phyloP scores from a whole-genome alignment of 2,329 filamentous ascomycete species.

The Dendryphion nanum region DNA sequence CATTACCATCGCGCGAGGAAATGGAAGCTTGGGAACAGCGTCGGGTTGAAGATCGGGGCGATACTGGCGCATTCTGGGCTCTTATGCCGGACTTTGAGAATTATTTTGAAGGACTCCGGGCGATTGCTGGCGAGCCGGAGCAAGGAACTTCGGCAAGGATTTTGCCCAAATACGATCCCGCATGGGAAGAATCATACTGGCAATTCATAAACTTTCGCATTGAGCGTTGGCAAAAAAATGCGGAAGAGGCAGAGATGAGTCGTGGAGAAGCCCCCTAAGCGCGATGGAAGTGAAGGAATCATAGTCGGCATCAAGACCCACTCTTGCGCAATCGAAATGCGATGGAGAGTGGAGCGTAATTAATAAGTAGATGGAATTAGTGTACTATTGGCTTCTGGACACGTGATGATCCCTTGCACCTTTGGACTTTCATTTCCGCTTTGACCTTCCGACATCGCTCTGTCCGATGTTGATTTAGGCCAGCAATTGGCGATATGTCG shows the following conservation, averaged over 20 bases:
- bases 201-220: neutral
- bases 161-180: constrained; percentile 7
- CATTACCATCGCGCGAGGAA: constrained; percentile 4
- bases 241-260: neutral
- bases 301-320: no score
- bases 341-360: no score
- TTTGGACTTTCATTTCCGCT: no score
- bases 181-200: constrained; percentile 8
- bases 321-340: no score
- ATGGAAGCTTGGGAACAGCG: constrained; percentile 8
- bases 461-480: no score
- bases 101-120: constrained; percentile 10
- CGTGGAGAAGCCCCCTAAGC: no score
- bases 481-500: no score
- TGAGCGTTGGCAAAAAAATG: neutral
- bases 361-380: no score
- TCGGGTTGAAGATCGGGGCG: constrained; percentile 7
- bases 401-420: no score
- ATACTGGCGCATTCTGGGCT: constrained; percentile 7
- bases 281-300: no score
- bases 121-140: constrained; percentile 8
- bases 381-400: no score
- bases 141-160: neutral
- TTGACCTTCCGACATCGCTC: no score
- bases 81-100: constrained; percentile 12